These are phyloP conservation scores for Neonectria ditissima DNA, from an alignment of 2,329 filamentous ascomycete genomes.

Conservation along the genomic window DNA sequence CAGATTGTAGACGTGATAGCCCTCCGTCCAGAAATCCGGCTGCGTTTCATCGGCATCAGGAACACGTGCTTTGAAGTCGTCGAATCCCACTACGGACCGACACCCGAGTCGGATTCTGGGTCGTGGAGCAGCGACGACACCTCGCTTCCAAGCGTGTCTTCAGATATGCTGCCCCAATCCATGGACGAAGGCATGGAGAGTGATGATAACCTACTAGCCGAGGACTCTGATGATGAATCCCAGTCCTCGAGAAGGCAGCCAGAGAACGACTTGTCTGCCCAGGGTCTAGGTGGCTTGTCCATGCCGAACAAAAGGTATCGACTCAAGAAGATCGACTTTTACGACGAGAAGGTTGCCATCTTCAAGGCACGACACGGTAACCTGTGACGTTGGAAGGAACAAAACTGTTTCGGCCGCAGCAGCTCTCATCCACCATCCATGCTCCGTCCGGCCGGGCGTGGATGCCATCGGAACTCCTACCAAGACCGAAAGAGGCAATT, in stretches of 20 bases:
- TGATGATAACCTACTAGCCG: conserved; percentile 19
- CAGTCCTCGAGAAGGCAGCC: conserved; percentile 22
- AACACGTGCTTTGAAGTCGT: conserved; percentile 25
- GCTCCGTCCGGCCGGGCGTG: neutral
- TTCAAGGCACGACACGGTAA: conserved; percentile 28
- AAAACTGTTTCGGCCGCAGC: neutral
- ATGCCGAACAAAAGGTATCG: conserved; percentile 21
- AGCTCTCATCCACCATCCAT: neutral
- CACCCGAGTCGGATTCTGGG: conserved; percentile 17
- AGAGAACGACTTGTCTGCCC: conserved; percentile 9
- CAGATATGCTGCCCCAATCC: conserved; percentile 16
- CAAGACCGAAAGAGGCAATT: conserved; percentile 15
- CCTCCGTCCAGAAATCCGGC: conserved; percentile 25
- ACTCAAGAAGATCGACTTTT: conserved; percentile 24
- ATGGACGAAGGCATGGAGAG: conserved; percentile 15
- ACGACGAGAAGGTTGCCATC: conserved; percentile 29
- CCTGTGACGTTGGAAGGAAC: conserved; percentile 18
- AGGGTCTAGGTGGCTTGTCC: neutral
- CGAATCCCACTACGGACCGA: conserved; percentile 16
- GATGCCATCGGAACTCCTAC: neutral
- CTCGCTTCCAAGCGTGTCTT: conserved; percentile 16
- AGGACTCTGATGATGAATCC: conserved; percentile 28
- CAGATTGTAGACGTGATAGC: conserved; percentile 32
- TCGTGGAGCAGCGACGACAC: conserved; percentile 22
- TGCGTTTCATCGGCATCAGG: conserved; percentile 27